A percentile compares a stretch with the other conserved stretches of the same genome.
Conservation (phyloP, 2,329 filamentous ascomycete genomes). For the Calcarisporium arbuscula region DNA sequence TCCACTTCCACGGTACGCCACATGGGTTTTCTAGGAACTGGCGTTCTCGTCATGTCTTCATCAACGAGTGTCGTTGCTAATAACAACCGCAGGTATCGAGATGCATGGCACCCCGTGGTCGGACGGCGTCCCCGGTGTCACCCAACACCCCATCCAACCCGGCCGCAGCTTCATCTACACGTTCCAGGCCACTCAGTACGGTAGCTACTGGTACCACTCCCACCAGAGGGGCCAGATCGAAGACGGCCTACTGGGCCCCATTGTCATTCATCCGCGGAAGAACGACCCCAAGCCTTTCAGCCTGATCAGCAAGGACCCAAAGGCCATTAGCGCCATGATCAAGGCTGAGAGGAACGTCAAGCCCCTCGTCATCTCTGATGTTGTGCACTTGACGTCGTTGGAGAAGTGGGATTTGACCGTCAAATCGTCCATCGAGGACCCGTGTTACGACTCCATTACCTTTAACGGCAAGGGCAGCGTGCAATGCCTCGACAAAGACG, state of each 20-base stretch:
- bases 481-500: slow-evolving; percentile 39
- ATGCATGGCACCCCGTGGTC: slow-evolving; percentile 51
- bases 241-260: slow-evolving; percentile 53
- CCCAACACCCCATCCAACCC: slow-evolving; percentile 45
- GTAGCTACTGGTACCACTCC: slow-evolving; percentile 56
- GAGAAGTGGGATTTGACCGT: slow-evolving; percentile 38
- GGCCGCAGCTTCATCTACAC: slow-evolving; percentile 43
- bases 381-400: slow-evolving; percentile 46
- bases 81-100: slow-evolving; percentile 33
- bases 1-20: slow-evolving; percentile 42
- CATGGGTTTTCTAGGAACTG: not conserved
- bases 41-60: not conserved
- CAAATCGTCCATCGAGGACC: slow-evolving; percentile 38
- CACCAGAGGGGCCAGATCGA: slow-evolving; percentile 50
- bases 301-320: slow-evolving; percentile 34
- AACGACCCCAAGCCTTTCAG: slow-evolving; percentile 37
- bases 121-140: slow-evolving; percentile 53
- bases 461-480: slow-evolving; percentile 56
- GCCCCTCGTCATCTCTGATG: slow-evolving; percentile 50
- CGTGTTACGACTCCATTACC: slow-evolving; percentile 55
- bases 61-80: no score
- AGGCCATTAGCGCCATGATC: slow-evolving; percentile 35
- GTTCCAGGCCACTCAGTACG: slow-evolving; percentile 50
- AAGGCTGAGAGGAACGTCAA: slow-evolving; percentile 39
- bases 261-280: slow-evolving; percentile 38